phyloP scores from a whole-genome alignment of 345 rosid species.

The Gossypium herbaceum region DNA sequence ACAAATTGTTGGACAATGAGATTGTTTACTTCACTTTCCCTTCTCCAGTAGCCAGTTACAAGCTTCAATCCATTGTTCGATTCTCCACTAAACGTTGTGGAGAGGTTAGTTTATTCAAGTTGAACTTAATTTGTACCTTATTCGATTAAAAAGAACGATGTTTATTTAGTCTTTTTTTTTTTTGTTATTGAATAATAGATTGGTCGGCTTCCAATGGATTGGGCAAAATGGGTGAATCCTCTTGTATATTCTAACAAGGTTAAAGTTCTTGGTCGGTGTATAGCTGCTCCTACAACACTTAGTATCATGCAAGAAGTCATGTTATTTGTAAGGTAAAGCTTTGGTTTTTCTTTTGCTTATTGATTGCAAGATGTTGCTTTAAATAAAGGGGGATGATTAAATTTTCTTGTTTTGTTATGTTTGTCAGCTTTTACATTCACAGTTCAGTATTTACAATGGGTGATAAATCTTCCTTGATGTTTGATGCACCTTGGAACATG shows the following conservation, averaged over 20 bases:
- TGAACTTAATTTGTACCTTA: not conserved
- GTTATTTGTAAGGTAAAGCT: constrained; percentile 28
- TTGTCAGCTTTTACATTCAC: constrained; percentile 38
- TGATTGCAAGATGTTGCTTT: not conserved
- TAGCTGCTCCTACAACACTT: constrained; percentile 36
- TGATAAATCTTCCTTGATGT: constrained; percentile 32
- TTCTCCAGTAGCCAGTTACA: constrained; percentile 1
- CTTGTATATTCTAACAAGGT: constrained; percentile 33
- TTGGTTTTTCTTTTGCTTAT: not conserved
- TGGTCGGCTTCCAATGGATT: constrained; percentile 48
- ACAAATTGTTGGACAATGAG: constrained; percentile 42
- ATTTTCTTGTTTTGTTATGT: not conserved
- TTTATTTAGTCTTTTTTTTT: not conserved
- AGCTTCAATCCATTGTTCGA: constrained; percentile 47
- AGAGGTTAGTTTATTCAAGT: constrained; percentile 31
- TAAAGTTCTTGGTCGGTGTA: constrained; percentile 35
- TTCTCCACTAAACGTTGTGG: constrained; percentile 55
- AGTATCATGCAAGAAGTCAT: constrained; percentile 35
- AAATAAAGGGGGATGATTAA: not conserved
- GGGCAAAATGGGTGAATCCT: constrained; percentile 43
- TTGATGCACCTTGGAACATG: constrained; percentile 26
- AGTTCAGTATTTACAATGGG: constrained; percentile 24
- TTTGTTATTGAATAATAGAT: constrained; percentile 17
- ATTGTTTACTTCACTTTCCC: constrained; percentile 47
- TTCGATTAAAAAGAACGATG: not conserved